Percentiles rank a stretch among this genome's conserved stretches.
Conservation (phyloP, 2,329 filamentous ascomycete genomes). For the Hypoxylon rubiginosum region DNA sequence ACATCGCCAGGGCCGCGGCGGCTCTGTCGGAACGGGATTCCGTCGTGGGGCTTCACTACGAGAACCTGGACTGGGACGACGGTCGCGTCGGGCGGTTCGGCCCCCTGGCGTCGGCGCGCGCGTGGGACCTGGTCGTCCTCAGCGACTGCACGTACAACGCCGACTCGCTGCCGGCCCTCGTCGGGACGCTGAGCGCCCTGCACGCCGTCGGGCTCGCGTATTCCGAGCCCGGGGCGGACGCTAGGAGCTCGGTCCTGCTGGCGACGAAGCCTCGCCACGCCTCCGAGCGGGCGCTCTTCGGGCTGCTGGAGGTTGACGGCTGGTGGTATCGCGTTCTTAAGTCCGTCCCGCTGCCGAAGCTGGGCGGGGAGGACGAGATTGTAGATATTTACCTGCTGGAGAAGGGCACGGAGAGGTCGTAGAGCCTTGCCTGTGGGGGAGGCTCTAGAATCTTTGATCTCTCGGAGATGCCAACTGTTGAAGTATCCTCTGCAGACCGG, state of each 20-base stretch:
- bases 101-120: slow-evolving; percentile 52
- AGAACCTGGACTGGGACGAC: slow-evolving; percentile 70
- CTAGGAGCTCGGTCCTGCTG: slow-evolving; percentile 62
- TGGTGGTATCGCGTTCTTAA: slow-evolving; percentile 61
- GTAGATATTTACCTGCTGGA: slow-evolving; percentile 68
- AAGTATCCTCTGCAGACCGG: neutral
- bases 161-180: slow-evolving; percentile 66
- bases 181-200: slow-evolving; percentile 65
- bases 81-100: slow-evolving; percentile 62
- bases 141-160: slow-evolving; percentile 74
- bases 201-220: slow-evolving; percentile 54
- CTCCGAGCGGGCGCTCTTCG: slow-evolving; percentile 65
- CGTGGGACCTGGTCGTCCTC: slow-evolving; percentile 68
- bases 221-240: slow-evolving; percentile 4
- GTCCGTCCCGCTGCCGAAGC: slow-evolving; percentile 60
- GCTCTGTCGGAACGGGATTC: slow-evolving; percentile 4
- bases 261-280: slow-evolving; percentile 69
- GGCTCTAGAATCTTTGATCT: too few species aligned
- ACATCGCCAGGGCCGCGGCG: slow-evolving; percentile 55
- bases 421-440: neutral
- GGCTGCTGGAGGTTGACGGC: slow-evolving; percentile 59
- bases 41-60: slow-evolving; percentile 58
- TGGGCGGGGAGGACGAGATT: slow-evolving; percentile 59
- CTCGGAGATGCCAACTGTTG: neutral
- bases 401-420: slow-evolving; percentile 45